Base-by-base conservation (phyloP, 2,329 filamentous ascomycete genomes). In the Penicillium sp. region DNA sequence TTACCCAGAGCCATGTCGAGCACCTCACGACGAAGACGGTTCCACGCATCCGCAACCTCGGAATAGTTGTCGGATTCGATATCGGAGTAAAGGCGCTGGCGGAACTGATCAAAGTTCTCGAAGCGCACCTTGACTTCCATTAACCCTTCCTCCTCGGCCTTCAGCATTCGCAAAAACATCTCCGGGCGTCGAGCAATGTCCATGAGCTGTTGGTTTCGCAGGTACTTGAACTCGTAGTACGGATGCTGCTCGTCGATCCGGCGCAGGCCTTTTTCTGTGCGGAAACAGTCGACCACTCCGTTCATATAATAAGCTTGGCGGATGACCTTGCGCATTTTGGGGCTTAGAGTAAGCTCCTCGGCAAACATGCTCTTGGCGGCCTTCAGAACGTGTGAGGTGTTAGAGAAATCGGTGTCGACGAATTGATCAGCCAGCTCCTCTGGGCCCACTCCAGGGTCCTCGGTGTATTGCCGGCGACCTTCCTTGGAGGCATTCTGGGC, bases 191-290 rank as follows among this genome's bases (percentile, higher is more conserved):
- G 82, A 2, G 89, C 87, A 51, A 97, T 81, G 58, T 93, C 87
- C 37, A 78, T 76, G 53, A 96, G 87, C 6, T 88, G 88, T 70
- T 96, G 91, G 61, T 93, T 90, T 56, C 89, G 84, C 18, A 98
- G 78, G 62, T 98, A 98, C 71, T 98, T 95, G 75, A 98, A 89
- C 70, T 97, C 93, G 67, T 97, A 97, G 70, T 95, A 97, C 0
- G 90, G 89, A 64, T 97, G 91, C 23, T 93, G 84, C 54, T 97
- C 92, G 61, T 95, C 91, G 59, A 98, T 97, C 64, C 89, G 88
- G 49, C 88, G 87, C 46, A 96, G 75, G 25, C 93, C 93, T 72
- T 97, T 98, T 52, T 97, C 91, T 0, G 93, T 98, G 47, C 93
- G 84, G 54, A 82, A 83, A 68, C 91, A 95, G 73, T 92, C 90